Base-by-base conservation (phyloP, 192 early-diverging fungal species). In the Cladochytrium replicatum region DNA sequence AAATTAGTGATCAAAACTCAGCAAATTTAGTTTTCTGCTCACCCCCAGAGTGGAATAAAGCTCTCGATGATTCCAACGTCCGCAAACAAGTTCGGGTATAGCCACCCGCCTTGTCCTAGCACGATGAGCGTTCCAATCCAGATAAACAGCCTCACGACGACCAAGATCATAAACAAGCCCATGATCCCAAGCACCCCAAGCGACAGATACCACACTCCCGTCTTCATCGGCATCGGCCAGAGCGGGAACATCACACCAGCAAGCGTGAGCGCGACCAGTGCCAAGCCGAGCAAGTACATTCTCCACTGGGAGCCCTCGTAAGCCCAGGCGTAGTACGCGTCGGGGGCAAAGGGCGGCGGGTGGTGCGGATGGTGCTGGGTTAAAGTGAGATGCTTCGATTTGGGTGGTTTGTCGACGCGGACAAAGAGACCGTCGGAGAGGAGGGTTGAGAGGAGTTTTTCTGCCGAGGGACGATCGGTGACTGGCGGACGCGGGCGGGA, bases 211-310 rank as follows among this genome's bases (percentile, higher is more conserved):
- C 89, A 93, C 11, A 89, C 91, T 53, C 86, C 86, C 40, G 80
- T 61, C 23, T 89, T 68, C 43, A 97, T 68, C 32, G 73, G 59
- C 5, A 75, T 64, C 4, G 94, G 94, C 94, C 94, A 97, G 23
- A 97, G 75, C 26, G 92, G 95, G 76, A 98, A 98, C 81, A 98
- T 82, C 48, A 98, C 95, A 47, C 86, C 92, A 1, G 88, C 86
- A 55, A 98, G 75, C 22, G 88, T 82, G 9, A 89, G 66, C 2
- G 72, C 63, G 31, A 98, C 66, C 21, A 98, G 65, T 19, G 75
- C 85, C 26, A 77, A 71, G 4, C 87, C 92, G 39, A 89, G 81
- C 44, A 94, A 66, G 40, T 83, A 81, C 3, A 75, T 68, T 63
- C 74, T 71, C 48, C 83, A 52, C 71, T 86, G 87, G n/a, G 88